Evolutionary conservation across 2,329 filamentous ascomycete genomes (phyloP), one percentile per base, ranked within the genome.

Genomic region (Aspergillus neotritici): DNA sequence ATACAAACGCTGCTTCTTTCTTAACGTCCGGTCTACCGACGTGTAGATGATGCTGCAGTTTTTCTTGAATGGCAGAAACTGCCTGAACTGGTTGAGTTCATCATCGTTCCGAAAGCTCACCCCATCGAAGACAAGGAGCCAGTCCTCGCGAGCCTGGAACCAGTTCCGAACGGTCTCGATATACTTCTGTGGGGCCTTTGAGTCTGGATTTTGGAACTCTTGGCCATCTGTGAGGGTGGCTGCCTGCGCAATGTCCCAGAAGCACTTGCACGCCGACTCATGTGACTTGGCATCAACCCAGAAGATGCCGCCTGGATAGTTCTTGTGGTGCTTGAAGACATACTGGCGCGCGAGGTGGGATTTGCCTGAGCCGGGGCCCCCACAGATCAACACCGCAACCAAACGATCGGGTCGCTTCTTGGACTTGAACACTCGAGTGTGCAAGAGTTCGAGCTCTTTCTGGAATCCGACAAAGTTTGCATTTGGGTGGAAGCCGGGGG

Each of bases 261-360:
- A 86, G 28, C 78, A 79, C 37, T 79, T 76, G 40, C 76, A 75
- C 29, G 80, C 70, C 38, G 83, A 79, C 40, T 78, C 67, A 3
- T 70, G 58, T 1, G 77, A 79, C 50, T 80, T 82, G 7, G 80
- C 79, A 37, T 80, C 75, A 12, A 86, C 73, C 83, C 83, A 87
- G 60, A 84, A 87, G 34, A 85, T 72, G 1, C 83, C 83, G 2
- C 81, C 82, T 0, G 77, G 75, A 52, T 82, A 86, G 47, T 77
- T 68, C 4, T 72, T 64, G 30, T 71, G 76, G 53, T 84, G 76
- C 4, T 69, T 62, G 53, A 80, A 84, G 25, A 84, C 75, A 56
- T 86, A 86, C 60, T 86, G 73, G 3, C 83, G 73, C 21, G 82
- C 82, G 11, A 86, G 66, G 54, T 86, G 82, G 1, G 80, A 82